Evolutionary conservation across 202 grass and related monocot genomes (phyloP).

Genomic region (Panicum hallii): DNA sequence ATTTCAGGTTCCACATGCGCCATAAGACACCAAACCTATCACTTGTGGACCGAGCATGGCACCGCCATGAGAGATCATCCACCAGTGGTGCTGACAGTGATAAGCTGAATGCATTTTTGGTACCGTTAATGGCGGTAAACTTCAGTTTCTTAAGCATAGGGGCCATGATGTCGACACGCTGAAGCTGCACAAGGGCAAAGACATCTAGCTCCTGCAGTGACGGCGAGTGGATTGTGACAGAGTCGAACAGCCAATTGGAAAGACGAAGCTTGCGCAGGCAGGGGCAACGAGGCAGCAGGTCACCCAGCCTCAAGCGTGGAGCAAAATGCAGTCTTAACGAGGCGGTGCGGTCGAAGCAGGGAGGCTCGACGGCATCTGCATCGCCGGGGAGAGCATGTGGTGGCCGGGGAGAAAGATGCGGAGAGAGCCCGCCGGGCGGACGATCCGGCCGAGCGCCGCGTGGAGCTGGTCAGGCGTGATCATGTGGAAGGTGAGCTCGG

Average conservation of each 20-base stretch:
- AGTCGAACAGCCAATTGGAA: background rate
- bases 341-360: background rate
- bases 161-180: background rate
- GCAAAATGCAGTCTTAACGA: background rate
- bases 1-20: background rate
- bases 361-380: background rate
- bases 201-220: background rate
- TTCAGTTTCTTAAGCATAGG: slow-evolving; percentile 7
- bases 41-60: background rate
- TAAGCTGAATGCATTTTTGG: background rate
- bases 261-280: background rate
- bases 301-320: background rate
- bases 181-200: rapidly evolving
- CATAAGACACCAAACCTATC: background rate
- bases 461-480: background rate
- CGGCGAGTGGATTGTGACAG: background rate
- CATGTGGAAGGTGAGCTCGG: background rate
- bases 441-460: background rate
- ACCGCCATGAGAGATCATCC: background rate
- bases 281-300: background rate
- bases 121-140: background rate
- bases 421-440: background rate
- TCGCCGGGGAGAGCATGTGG: background rate
- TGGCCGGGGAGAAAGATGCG: rapidly evolving
- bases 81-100: background rate